Percentiles rank a stretch among this genome's conserved stretches.
phyloP scores from a whole-genome alignment of 2,329 filamentous ascomycete genomes.

The Colletotrichum lentis region DNA sequence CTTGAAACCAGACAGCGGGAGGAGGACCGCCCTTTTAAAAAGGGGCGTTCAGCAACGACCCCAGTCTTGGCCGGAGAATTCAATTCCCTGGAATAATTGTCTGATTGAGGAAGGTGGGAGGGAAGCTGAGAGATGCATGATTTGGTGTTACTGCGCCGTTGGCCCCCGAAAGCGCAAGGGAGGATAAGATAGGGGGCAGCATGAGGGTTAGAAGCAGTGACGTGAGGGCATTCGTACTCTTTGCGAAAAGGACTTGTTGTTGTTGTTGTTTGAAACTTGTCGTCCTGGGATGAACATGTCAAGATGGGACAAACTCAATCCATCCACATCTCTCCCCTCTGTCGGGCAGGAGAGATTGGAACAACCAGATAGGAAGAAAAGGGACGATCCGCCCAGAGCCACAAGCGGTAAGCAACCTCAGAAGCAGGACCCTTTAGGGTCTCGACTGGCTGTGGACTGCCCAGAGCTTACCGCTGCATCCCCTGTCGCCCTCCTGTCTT shows the following conservation, averaged over 20 bases:
- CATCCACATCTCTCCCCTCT: neutral
- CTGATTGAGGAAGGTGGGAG: conserved; percentile 27
- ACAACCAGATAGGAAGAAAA: neutral
- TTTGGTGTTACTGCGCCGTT: neutral
- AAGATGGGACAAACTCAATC: conserved; percentile 10
- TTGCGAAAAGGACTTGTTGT: neutral
- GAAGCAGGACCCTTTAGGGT: conserved; percentile 28
- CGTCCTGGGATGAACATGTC: conserved; percentile 8
- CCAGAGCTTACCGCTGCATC: conserved; percentile 26
- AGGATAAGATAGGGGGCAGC: neutral
- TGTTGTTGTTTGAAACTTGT: neutral
- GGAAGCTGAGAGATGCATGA: neutral
- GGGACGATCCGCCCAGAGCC: conserved; percentile 7
- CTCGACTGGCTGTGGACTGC: conserved; percentile 24
- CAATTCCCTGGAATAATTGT: conserved; percentile 22
- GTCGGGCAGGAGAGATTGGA: neutral
- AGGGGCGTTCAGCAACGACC: neutral
- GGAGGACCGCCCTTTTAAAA: conserved; percentile 6
- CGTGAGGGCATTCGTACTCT: conserved; percentile 5
- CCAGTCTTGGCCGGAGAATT: neutral
- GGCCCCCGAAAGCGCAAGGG: neutral
- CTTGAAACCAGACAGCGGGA: neutral
- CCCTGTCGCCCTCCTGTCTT: conserved; percentile 13
- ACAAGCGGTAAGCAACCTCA: conserved; percentile 23
- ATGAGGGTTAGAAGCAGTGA: neutral